Percentiles rank a stretch among this genome's conserved stretches.
phyloP scores from a whole-genome alignment of 495 filamentous ascomycete species.

The Penicillium steckii region DNA sequence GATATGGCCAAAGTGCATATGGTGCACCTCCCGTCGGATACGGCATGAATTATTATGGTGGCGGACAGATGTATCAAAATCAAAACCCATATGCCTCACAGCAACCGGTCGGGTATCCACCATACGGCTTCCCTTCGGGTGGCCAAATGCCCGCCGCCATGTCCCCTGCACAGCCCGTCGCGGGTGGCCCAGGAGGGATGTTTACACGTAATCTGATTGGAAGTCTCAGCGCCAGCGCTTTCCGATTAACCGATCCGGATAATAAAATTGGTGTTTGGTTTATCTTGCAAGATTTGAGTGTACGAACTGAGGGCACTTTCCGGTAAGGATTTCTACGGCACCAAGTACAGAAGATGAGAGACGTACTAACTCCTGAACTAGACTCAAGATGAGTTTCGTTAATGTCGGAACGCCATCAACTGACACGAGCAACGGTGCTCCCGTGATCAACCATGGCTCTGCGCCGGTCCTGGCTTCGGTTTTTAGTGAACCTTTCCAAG shows the following conservation, averaged over 20 bases:
- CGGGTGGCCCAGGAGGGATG: slow-evolving; percentile 71
- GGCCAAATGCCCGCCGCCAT: slow-evolving; percentile 37
- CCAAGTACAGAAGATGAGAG: no score
- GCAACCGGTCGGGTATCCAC: slow-evolving; percentile 41
- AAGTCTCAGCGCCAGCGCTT: slow-evolving; percentile 86
- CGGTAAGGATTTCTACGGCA: no score
- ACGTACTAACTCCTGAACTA: slow-evolving; percentile 17
- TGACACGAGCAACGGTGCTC: slow-evolving; percentile 34
- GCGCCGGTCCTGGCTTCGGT: slow-evolving; percentile 84
- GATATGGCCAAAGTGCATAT: slow-evolving; percentile 38
- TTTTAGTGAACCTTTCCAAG: slow-evolving; percentile 89
- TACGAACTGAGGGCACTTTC: slow-evolving; percentile 88
- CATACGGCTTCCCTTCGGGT: slow-evolving; percentile 30
- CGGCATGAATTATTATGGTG: slow-evolving; percentile 42
- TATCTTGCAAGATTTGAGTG: slow-evolving; percentile 91
- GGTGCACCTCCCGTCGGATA: slow-evolving; percentile 36
- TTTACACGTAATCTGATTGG: slow-evolving; percentile 96
- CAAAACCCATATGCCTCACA: slow-evolving; percentile 42
- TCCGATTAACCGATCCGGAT: slow-evolving; percentile 76
- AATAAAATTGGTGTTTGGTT: slow-evolving; percentile 96
- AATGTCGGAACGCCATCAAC: slow-evolving; percentile 63
- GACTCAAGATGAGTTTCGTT: slow-evolving; percentile 77
- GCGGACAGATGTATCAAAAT: slow-evolving; percentile 39
- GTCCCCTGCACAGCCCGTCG: slow-evolving; percentile 40
- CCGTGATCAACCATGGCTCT: slow-evolving; percentile 69